Percentiles rank a stretch among this genome's conserved stretches.
These are phyloP conservation scores for Colletotrichum sp. DNA, from an alignment of 2,329 filamentous ascomycete genomes.

Conservation along the genomic window DNA sequence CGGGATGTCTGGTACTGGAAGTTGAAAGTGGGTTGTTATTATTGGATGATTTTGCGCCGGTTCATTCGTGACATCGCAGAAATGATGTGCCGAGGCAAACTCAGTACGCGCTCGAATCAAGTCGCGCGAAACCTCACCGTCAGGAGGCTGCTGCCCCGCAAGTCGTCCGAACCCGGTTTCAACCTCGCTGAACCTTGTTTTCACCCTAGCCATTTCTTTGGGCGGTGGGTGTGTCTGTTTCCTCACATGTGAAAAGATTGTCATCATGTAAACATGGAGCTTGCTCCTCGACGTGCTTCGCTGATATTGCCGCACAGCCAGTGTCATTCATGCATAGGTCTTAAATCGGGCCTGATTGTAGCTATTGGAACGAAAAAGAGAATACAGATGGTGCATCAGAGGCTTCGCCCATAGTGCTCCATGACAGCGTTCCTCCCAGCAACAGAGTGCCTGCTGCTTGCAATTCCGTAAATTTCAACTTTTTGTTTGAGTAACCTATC, in stretches of 20 bases:
- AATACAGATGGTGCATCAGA: background rate
- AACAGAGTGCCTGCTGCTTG: background rate
- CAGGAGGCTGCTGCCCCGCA: background rate
- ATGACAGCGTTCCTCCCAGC: background rate
- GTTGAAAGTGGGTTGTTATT: background rate
- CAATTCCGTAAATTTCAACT: background rate
- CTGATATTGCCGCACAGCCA: background rate
- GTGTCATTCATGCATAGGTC: background rate
- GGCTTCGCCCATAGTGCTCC: background rate
- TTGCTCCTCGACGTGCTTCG: background rate
- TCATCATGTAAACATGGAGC: background rate
- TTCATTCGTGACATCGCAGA: background rate
- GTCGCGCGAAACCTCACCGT: background rate
- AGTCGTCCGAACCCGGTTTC: background rate
- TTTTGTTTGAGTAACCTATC: background rate
- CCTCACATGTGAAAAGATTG: background rate
- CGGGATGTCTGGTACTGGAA: background rate
- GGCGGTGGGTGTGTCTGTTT: background rate
- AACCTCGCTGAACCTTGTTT: background rate
- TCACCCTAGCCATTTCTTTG: background rate
- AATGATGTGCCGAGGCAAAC: conserved; percentile 10
- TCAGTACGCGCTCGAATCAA: conserved; percentile 10
- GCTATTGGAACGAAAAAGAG: background rate
- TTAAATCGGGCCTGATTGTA: background rate
- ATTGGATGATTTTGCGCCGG: background rate